Evolutionary conservation across 768 basidiomycete species (phyloP).

Genomic region (Mycena olivaceomarginata): DNA sequence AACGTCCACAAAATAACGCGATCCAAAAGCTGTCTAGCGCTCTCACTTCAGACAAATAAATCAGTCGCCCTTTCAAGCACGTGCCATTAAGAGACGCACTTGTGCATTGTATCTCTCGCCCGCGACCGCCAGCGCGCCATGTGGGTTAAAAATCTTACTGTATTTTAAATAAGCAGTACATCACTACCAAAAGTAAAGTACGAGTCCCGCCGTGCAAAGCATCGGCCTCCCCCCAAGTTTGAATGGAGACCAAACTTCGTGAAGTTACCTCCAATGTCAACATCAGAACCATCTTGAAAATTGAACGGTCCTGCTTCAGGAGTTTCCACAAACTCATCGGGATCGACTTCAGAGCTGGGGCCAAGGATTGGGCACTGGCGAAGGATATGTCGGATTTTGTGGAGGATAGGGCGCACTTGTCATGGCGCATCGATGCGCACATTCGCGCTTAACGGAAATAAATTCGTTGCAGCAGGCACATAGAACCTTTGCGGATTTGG

Average conservation of each 20-base stretch:
- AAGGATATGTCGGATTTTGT: not conserved
- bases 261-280: too few species aligned
- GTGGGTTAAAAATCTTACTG: too few species aligned
- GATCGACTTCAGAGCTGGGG: too few species aligned
- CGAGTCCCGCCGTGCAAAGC: too few species aligned
- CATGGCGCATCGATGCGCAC: not conserved
- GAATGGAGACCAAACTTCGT: too few species aligned
- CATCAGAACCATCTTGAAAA: too few species aligned
- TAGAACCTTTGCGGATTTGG: not conserved
- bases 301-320: too few species aligned
- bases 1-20: conserved; percentile 45
- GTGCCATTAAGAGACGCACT: conserved; percentile 19
- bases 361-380: too few species aligned
- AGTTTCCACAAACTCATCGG: too few species aligned
- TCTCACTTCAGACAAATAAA: conserved; percentile 28
- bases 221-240: too few species aligned
- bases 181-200: too few species aligned
- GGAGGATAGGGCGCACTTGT: not conserved
- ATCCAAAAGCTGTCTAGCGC: conserved; percentile 41
- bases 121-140: conserved; percentile 35
- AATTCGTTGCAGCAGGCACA: not conserved
- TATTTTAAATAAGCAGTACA: too few species aligned
- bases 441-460: not conserved
- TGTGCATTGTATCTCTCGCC: conserved; percentile 30
- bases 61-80: not conserved